phyloP scores from a whole-genome alignment of 768 basidiomycete genomes.

The Mycena metata region DNA sequence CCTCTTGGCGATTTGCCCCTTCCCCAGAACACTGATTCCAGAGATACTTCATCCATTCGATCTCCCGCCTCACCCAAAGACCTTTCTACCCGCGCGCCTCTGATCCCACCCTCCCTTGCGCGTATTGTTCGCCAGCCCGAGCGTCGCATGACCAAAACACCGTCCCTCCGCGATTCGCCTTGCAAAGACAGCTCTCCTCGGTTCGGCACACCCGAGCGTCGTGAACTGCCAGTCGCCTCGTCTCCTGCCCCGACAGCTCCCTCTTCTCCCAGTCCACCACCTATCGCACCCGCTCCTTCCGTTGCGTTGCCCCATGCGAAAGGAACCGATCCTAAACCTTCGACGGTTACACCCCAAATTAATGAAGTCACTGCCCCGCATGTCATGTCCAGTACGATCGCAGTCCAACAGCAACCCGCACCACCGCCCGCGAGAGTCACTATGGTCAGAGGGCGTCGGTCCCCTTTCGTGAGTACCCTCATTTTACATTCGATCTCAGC shows the following conservation, averaged over 20 bases:
- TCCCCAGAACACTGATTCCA: slow-evolving; percentile 5
- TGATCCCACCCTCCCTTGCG: slow-evolving; percentile 6
- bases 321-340: neutral
- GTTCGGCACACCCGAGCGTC: slow-evolving; percentile 2
- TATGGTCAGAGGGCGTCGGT: slow-evolving; percentile 35
- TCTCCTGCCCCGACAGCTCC: slow-evolving; percentile 6
- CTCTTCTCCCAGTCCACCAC: neutral
- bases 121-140: slow-evolving; percentile 1
- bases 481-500: neutral
- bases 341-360: neutral
- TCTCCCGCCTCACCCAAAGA: neutral
- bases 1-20: slow-evolving; percentile 38
- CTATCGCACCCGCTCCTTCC: neutral
- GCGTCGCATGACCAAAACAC: neutral
- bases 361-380: neutral
- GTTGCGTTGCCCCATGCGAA: neutral
- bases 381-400: neutral
- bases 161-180: neutral
- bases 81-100: neutral
- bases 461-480: slow-evolving; percentile 40
- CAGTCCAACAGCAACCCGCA: slow-evolving; percentile 5
- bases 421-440: slow-evolving; percentile 20
- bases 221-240: neutral
- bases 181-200: neutral
- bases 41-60: neutral